Percentiles rank a stretch among this genome's conserved stretches.
Evolutionary conservation across 441 rosid genomes (phyloP).

Genomic region (Viola pubescens): DNA sequence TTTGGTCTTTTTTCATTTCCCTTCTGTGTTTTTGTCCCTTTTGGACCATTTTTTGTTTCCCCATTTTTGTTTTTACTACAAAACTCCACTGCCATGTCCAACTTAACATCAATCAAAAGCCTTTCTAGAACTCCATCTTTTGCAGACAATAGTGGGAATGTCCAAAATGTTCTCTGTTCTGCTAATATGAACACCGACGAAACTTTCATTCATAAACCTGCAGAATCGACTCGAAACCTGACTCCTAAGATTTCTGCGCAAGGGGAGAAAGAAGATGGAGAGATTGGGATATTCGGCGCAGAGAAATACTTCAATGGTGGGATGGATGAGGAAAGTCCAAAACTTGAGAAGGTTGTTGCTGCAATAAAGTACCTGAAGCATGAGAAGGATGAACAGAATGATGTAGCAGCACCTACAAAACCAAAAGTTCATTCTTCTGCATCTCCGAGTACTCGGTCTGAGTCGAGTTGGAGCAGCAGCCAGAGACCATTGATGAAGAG

Average conservation of each 20-base stretch:
- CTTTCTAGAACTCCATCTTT: slow-evolving; percentile 20
- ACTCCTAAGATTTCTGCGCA: slow-evolving; percentile 15
- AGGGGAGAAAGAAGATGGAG: slow-evolving; percentile 42
- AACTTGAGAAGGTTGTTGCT: slow-evolving; percentile 22
- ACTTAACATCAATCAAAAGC: slow-evolving; percentile 26
- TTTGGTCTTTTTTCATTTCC: slow-evolving; percentile 22
- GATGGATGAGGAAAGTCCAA: slow-evolving; percentile 43
- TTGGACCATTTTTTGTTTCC: neutral
- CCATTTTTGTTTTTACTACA: neutral
- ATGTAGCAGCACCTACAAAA: slow-evolving; percentile 9
- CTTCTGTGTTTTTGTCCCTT: slow-evolving; percentile 12
- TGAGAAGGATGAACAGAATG: slow-evolving; percentile 22
- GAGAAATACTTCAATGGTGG: slow-evolving; percentile 72
- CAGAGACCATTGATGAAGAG: slow-evolving; percentile 46
- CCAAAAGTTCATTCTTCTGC: slow-evolving; percentile 29
- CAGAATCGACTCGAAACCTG: slow-evolving; percentile 24
- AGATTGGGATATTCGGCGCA: slow-evolving; percentile 74
- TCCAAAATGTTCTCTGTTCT: slow-evolving; percentile 31
- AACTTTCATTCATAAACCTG: slow-evolving; percentile 23
- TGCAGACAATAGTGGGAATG: slow-evolving; percentile 19
- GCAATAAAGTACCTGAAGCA: slow-evolving; percentile 14
- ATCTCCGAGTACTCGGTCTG: slow-evolving; percentile 49
- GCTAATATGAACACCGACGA: slow-evolving; percentile 45
- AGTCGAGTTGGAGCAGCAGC: slow-evolving; percentile 81
- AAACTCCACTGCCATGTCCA: slow-evolving; percentile 31